Evolutionary conservation across 129 eudicot species (phyloP).

Genomic region (Arctium lappa): DNA sequence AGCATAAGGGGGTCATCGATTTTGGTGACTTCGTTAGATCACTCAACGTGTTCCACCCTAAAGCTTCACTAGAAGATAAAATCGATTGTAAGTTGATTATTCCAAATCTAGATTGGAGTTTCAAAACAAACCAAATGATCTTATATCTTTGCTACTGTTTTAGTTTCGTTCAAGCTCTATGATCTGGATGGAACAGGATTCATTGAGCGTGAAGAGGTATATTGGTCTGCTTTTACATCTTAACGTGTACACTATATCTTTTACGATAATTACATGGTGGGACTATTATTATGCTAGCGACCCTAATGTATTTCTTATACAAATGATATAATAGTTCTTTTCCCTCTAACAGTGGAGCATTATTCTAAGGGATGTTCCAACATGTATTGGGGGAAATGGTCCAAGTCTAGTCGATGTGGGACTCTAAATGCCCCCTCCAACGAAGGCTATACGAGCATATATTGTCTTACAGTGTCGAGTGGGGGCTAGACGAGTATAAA

Average conservation of each 20-base stretch:
- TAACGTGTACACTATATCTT: background rate
- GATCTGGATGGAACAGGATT: conserved; percentile 94
- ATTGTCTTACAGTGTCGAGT: too few species aligned
- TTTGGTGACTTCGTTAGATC: conserved; percentile 96
- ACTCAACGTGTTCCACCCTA: conserved; percentile 88
- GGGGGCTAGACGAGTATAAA: too few species aligned
- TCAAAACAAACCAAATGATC: conserved; percentile 9
- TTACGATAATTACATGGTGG: background rate
- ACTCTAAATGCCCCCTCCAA: too few species aligned
- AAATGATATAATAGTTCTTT: background rate
- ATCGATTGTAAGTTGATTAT: conserved; percentile 56
- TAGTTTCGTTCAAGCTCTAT: conserved; percentile 90
- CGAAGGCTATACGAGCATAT: too few species aligned
- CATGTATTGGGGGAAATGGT: too few species aligned
- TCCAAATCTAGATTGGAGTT: background rate
- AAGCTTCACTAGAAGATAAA: conserved; percentile 89
- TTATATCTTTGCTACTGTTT: conserved; percentile 17
- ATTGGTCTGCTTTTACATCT: background rate
- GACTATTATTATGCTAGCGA: background rate
- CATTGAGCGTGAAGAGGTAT: conserved; percentile 96
- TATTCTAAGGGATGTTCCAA: too few species aligned
- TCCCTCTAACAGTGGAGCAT: too few species aligned
- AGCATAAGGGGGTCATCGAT: conserved; percentile 74
- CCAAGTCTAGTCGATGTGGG: too few species aligned
- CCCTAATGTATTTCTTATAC: background rate